Base-by-base conservation (phyloP, 2,329 filamentous ascomycete species). In the Aspergillus glaucus region DNA sequence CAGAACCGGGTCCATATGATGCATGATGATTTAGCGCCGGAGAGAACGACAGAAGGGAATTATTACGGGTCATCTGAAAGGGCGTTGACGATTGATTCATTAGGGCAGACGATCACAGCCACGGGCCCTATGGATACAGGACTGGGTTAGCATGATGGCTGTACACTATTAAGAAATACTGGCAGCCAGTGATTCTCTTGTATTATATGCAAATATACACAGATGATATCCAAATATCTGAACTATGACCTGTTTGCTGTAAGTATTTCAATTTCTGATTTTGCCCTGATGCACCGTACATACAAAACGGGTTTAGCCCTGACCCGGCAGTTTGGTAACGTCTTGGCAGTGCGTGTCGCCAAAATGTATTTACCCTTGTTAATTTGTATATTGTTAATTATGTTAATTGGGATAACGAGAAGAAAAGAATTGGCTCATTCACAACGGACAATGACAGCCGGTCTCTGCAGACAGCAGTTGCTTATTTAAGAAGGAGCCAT, bases 281-380 rank as follows among this genome's bases (percentile, higher is more conserved):
- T n/a, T 28, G 12, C 12, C 26, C 7, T 43, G 24, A 43, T 43
- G 49, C 47, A 45, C 43, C 37, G 50, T 40, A 46, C 48, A 39
- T 21, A 52, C 53, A 30, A 51, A 57, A 53, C 37, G 50, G 57
- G 61, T 51, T 58, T 63, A 64, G 62, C 50, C 50, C 36, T 46
- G 59, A 54, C 63, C 66, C 64, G 61, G 59, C 55, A 57, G 49
- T 62, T 48, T 66, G 66, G 66, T 55, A 60, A 56, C 15, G 37
- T 50, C 55, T 55, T 54, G 55, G 60, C 64, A 62, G 63, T 65
- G 61, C 62, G 60, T 58, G 55, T 62, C 55, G 51, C 56, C 52
- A 51, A 43, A 43, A 46, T 55, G 49, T 54, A 30, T 30, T 34
- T 17, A 36, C 7, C 14, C n/a, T n/a, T 12, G 34, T 36, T 36